A percentile compares a stretch with the other conserved stretches of the same genome.
Conservation (phyloP, 371 early-diverging fungal genomes). For the Saksenaea oblongispora region DNA sequence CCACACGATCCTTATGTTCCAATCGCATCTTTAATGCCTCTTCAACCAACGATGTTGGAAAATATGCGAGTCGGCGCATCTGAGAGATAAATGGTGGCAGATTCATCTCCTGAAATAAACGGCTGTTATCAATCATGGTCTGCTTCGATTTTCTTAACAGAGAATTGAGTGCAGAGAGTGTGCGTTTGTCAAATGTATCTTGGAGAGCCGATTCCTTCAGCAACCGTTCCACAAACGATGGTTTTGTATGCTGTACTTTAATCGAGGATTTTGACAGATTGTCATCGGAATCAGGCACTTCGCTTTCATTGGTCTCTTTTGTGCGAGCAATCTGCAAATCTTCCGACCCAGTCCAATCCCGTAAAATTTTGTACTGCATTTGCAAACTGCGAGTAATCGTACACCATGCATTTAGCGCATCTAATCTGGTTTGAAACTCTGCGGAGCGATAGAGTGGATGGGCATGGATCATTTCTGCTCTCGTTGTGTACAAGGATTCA, state of each 20-base stretch:
- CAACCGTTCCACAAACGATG: constrained; percentile 83
- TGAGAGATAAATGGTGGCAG: constrained; percentile 69
- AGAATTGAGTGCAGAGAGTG: constrained; percentile 58
- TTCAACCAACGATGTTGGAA: constrained; percentile 78
- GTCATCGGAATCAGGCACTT: constrained; percentile 6
- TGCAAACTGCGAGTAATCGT: constrained; percentile 72
- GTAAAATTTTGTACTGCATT: constrained; percentile 73
- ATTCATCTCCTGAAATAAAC: constrained; percentile 64
- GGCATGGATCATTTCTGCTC: constrained; percentile 63
- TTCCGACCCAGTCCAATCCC: constrained; percentile 83
- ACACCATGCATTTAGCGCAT: constrained; percentile 79
- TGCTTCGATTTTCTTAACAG: constrained; percentile 62
- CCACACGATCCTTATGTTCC: constrained; percentile 71
- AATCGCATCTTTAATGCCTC: constrained; percentile 78
- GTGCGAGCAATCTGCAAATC: constrained; percentile 65
- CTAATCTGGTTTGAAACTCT: constrained; percentile 69
- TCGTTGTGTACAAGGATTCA: constrained; percentile 78
- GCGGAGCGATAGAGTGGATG: constrained; percentile 72
- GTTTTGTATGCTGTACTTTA: constrained; percentile 36
- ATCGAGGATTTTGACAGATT: constrained; percentile 1
- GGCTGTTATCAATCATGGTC: constrained; percentile 69
- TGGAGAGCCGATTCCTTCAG: constrained; percentile 82
- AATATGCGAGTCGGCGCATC: constrained; percentile 71
- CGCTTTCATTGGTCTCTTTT: constrained; percentile 13
- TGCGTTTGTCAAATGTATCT: constrained; percentile 78